Base-by-base conservation (phyloP, 345 rosid species). In the Carallia pectinifolia region DNA sequence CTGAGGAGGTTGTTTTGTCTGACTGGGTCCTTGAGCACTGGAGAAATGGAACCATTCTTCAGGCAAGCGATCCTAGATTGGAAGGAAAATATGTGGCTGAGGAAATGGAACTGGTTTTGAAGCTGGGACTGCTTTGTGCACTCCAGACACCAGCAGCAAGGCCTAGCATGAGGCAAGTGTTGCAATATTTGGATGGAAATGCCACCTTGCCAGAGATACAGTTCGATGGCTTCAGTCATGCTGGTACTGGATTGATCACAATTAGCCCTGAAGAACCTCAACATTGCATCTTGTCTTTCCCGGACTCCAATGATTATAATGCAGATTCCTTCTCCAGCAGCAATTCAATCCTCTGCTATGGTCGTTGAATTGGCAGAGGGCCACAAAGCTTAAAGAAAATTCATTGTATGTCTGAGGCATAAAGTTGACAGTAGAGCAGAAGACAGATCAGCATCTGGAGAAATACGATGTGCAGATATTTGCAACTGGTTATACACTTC, bases 101-200 rank as follows among this genome's bases (percentile, higher is more conserved):
- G 15, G 67, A 71, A 53, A 71, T 71, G 74, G 52, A 62, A 13
- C 23, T 71, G 67, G 74, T 71, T 6, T 17, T 71, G 68, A 53
- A 62, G 29, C 40, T 71, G 13, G 74, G 67, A 6, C 53, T 71
- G 27, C 17, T 71, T 2, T 71, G 74, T 62, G 30, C 74, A 6
- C 67, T 62, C 39, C 31, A 33, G n/a, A 30, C 19, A 8, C 50
- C 61, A 52, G 39, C 62, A 53, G 36, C 30, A 10, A 71, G 74
- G 67, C 74, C 74, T 53, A 54, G 62, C 27, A 62, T 71, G 74
- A 71, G 67, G 54, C 66, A 71, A 54, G 62, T 71, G 29, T n/a
- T 39, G 39, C 68, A 63, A 15, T 71, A 71, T 64, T 44, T 71
- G 74, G 74, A 53, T 39, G 63, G 63, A 2, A 39, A 37, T 54